These are phyloP conservation scores for Calycina herbarum DNA, from an alignment of 2,329 filamentous ascomycete species.

Conservation along the genomic window DNA sequence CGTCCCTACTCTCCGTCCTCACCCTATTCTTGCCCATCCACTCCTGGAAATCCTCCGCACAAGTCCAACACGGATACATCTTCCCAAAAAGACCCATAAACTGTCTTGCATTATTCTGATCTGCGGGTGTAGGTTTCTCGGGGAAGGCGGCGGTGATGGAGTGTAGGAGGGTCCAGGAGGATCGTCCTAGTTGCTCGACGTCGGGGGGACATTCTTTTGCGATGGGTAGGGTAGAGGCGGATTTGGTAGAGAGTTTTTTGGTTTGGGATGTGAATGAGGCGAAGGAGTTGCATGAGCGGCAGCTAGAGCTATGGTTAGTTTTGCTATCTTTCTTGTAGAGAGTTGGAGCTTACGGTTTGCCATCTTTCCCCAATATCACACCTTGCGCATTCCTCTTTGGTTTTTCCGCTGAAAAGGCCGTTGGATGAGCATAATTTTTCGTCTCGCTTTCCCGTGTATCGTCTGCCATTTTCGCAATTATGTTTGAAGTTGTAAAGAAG, in stretches of 20 bases:
- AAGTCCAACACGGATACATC: constrained; percentile 94
- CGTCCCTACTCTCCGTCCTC: constrained; percentile 56
- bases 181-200: constrained; percentile 81
- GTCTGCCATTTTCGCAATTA: constrained; percentile 30
- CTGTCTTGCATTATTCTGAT: constrained; percentile 73
- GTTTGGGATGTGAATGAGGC: constrained; percentile 61
- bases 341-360: constrained; percentile 69
- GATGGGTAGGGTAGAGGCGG: constrained; percentile 22
- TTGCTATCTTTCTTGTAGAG: neutral
- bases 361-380: constrained; percentile 74
- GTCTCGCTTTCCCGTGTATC: constrained; percentile 31
- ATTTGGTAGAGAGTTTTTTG: constrained; percentile 42
- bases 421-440: constrained; percentile 12
- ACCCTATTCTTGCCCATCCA: constrained; percentile 73
- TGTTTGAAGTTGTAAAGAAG: constrained; percentile 1
- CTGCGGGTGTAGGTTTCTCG: constrained; percentile 58
- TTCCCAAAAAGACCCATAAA: constrained; percentile 83
- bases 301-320: constrained; percentile 48
- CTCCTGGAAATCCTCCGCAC: constrained; percentile 83
- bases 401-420: constrained; percentile 20
- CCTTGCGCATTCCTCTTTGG: constrained; percentile 64
- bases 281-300: constrained; percentile 67
- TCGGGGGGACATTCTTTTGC: constrained; percentile 78
- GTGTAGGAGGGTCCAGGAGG: constrained; percentile 92
- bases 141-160: constrained; percentile 89